Evolutionary conservation across 2,329 filamentous ascomycete genomes (phyloP), one percentile per base, ranked within the genome.

Genomic region (Diaporthe sp.): DNA sequence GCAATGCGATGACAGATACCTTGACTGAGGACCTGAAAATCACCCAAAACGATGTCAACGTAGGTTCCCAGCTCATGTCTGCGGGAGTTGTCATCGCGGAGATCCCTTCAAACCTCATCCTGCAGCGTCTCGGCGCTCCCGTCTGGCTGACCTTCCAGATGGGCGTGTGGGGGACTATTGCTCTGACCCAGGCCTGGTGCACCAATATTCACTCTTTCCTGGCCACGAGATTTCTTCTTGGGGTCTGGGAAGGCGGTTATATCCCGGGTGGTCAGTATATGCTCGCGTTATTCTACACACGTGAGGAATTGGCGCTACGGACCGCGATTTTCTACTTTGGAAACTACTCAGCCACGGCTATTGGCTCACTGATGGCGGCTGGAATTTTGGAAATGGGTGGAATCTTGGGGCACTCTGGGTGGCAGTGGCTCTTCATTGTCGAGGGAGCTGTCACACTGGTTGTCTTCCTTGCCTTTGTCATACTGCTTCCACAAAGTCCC

Each of bases 21-120:
- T 87, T 90, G 76, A 85, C 88, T 61, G 78, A 84, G 33, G 88
- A 90, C 77, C 83, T 89, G 28, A 80, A 83, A 17, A 85, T 90
- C 75, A 85, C 84, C 3, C 86, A 87, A 10, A 85, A 89, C 72
- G 85, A 89, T 75, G 85, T 88, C 79, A 89, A 89, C 68, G 80
- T 81, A 52, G 84, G 85, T 4, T 81, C 82, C 4, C 83, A 85
- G 73, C 78, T 86, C 45, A 77, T 85, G 8, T 84, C 83, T 0
- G 80, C 83, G 2, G 84, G 84, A 5, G 85, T 86, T 40, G 83
- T 86, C 12, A 78, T 85, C 10, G 76, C 77, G 28, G 77, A 83
- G 71, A 84, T 86, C n/a, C 85, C 85, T 0, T 84, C 83, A 10
- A 86, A 86, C 75, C 81, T 86, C 25, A 81, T 86, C n/a, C 77